These are phyloP conservation scores for Clarireedia homoeocarpa DNA, from an alignment of 2,329 filamentous ascomycete species.

Conservation along the genomic window DNA sequence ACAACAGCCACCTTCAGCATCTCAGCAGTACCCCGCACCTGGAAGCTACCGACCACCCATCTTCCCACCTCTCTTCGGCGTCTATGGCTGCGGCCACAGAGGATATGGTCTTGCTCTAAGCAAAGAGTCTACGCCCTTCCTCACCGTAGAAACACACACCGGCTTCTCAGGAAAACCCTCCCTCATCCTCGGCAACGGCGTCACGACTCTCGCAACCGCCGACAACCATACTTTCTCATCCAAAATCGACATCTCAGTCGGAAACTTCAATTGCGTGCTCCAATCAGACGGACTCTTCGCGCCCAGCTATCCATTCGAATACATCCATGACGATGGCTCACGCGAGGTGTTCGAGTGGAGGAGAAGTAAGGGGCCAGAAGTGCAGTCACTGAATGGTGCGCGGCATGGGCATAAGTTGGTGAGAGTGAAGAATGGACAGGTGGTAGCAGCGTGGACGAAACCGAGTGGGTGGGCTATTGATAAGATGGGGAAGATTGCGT, in stretches of 20 bases:
- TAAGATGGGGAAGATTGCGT: conserved; percentile 1
- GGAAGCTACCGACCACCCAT: not conserved
- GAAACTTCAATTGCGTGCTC: not conserved
- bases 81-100: not conserved
- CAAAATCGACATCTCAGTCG: not conserved
- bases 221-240: not conserved
- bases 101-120: not conserved
- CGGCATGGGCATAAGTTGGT: not conserved
- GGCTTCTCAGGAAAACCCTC: not conserved
- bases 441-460: not conserved
- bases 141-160: not conserved
- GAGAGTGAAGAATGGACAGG: not conserved
- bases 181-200: not conserved
- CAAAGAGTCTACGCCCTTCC: not conserved
- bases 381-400: not conserved
- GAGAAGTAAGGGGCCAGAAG: not conserved
- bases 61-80: not conserved
- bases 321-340: not conserved
- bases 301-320: not conserved
- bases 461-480: not conserved
- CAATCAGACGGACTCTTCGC: not conserved
- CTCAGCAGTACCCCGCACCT: not conserved
- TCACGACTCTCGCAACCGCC: not conserved
- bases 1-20: not conserved
- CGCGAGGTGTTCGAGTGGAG: conserved; percentile 1